These are phyloP conservation scores for Globisporangium rhizosaccharum DNA, from an alignment of 352 stramenopile species.

Conservation along the genomic window DNA sequence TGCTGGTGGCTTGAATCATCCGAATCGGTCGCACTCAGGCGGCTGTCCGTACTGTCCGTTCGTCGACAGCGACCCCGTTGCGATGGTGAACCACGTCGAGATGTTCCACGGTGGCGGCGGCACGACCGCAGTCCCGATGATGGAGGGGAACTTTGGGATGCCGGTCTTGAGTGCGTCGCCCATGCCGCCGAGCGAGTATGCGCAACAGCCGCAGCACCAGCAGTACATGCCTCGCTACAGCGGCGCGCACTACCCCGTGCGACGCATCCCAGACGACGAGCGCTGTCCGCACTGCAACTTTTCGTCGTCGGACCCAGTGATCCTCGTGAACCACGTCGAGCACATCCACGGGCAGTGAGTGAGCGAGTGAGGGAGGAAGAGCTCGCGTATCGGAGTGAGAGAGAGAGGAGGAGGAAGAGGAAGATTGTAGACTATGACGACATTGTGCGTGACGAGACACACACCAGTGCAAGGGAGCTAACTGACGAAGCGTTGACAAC, in stretches of 20 bases:
- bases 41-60: constrained; percentile 68
- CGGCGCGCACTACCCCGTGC: constrained; percentile 1
- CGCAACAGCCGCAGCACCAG: neutral
- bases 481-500: too few relatives aligned
- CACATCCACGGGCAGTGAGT: constrained; percentile 35
- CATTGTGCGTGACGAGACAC: too few relatives aligned
- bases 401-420: neutral
- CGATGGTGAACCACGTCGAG: constrained; percentile 71
- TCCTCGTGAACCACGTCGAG: constrained; percentile 78
- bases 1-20: constrained; percentile 9
- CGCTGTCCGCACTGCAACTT: constrained; percentile 66
- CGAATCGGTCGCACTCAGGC: constrained; percentile 1
- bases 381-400: neutral
- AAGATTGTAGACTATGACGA: neutral
- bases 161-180: constrained; percentile 10
- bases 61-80: constrained; percentile 32
- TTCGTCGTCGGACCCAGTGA: constrained; percentile 41
- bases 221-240: constrained; percentile 2
- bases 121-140: constrained; percentile 9
- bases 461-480: too few relatives aligned
- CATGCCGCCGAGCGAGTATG: constrained; percentile 2
- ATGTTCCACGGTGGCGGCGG: constrained; percentile 21
- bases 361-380: neutral
- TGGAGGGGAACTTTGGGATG: constrained; percentile 14
- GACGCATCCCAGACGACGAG: constrained; percentile 23